Evolutionary conservation across 192 early-diverging fungal genomes (phyloP), one percentile per base, ranked within the genome.

Genomic region (Umbelopsis vinacea): DNA sequence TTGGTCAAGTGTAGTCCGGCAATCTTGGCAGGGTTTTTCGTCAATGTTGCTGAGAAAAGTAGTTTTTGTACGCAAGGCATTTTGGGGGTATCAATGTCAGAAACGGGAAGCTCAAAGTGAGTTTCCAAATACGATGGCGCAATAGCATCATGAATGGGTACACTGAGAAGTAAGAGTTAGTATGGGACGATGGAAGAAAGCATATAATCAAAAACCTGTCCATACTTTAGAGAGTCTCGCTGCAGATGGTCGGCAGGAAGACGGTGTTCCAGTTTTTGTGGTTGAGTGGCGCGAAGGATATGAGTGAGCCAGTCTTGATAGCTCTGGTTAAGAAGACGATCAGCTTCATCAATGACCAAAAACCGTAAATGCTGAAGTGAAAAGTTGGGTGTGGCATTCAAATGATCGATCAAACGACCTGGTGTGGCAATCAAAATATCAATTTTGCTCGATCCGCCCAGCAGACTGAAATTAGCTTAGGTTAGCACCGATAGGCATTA

Each of bases 361-460:
- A 96, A 98, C 71, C 95, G 84, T 52, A 98, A 78, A 80, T 99
- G 95, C 66, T 93, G 91, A 24, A 98, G 82, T 29, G 96, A 93
- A 78, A 97, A 98, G 66, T 91, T 92, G 6, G 82, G 86, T 19
- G 94, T 97, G 9, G 77, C 83, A n/a, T 88, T 80, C 67, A 99
- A 75, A 76, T 98, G 97, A 69, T 99, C 96, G 15, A 94, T 89
- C 71, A 99, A 75, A 63, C 96, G 86, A 37, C 97, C 97, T n/a
- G 97, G 97, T 23, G 97, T 99, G 15, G 94, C 89, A 46, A 99
- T 90, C 24, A 99, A 71, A 66, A 99, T 91, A 71, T 99, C 97
- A 10, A 97, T 89, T 48, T 85, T 83, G 55, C 89, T 90, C 21
- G 70, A 79, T 3, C 91, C 92, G n/a, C 90, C 91, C 19, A 67